A percentile compares a stretch with the other conserved stretches of the same genome.
Evolutionary conservation across 345 rosid species (phyloP).

Genomic region (Syzygium aqueum): DNA sequence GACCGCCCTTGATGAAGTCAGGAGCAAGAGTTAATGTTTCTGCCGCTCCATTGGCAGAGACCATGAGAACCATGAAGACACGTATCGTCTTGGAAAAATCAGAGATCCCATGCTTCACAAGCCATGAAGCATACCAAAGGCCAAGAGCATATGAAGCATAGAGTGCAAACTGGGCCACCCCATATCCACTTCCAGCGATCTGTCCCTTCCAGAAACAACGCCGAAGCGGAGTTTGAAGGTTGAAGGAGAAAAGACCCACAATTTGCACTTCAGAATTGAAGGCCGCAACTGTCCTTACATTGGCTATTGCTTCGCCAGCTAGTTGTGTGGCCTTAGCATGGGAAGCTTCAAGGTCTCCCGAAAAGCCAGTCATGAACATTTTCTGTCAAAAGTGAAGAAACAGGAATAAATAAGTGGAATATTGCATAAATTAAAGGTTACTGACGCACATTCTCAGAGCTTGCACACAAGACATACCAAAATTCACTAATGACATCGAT

Average conservation of each 20-base stretch:
- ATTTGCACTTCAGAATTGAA: slow-evolving; percentile 91
- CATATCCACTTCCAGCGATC: slow-evolving; percentile 93
- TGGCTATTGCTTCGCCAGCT: slow-evolving; percentile 97
- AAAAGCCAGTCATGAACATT: slow-evolving; percentile 98
- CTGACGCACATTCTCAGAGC: not conserved
- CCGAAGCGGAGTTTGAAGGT: slow-evolving; percentile 63
- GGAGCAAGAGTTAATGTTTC: slow-evolving; percentile 95
- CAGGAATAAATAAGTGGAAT: not conserved
- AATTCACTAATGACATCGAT: not conserved
- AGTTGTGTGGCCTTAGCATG: slow-evolving; percentile 94
- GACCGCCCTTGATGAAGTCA: slow-evolving; percentile 96
- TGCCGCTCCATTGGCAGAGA: slow-evolving; percentile 97
- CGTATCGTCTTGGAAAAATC: slow-evolving; percentile 96
- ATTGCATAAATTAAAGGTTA: not conserved
- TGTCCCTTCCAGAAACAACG: slow-evolving; percentile 99
- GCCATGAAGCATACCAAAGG: slow-evolving; percentile 99
- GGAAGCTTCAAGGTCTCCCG: slow-evolving; percentile 89
- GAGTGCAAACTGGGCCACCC: slow-evolving; percentile 87
- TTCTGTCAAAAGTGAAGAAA: slow-evolving; percentile 38
- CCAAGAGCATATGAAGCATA: slow-evolving; percentile 97
- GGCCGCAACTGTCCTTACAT: slow-evolving; percentile 92
- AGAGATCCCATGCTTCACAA: slow-evolving; percentile 95
- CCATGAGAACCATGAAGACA: slow-evolving; percentile 99
- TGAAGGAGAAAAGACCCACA: slow-evolving; percentile 70
- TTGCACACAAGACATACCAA: not conserved